Percentiles rank a stretch among this genome's conserved stretches.
Evolutionary conservation across 2,329 filamentous ascomycete genomes (phyloP).

Genomic region (Trichoderma sp.): DNA sequence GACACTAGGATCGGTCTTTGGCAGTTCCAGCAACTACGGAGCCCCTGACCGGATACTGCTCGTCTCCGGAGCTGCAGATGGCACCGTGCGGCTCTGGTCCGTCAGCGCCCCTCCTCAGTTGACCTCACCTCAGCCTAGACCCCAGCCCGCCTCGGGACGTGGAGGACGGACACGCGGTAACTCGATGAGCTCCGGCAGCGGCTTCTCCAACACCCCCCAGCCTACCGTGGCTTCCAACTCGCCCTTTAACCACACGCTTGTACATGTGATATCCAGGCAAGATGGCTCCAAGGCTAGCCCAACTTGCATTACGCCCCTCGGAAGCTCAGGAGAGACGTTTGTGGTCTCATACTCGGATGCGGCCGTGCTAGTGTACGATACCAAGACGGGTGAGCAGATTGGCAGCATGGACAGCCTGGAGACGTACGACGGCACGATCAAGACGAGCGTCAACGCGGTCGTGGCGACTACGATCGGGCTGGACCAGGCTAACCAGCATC

Average conservation of each 20-base stretch:
- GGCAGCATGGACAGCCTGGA: constrained; percentile 91
- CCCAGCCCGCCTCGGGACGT: constrained; percentile 57
- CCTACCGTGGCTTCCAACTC: constrained; percentile 82
- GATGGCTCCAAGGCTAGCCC: constrained; percentile 71
- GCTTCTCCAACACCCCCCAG: constrained; percentile 87
- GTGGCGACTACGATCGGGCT: constrained; percentile 84
- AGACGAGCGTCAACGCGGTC: constrained; percentile 84
- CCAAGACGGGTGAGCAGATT: constrained; percentile 85
- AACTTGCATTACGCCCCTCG: constrained; percentile 91
- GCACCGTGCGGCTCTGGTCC: constrained; percentile 90
- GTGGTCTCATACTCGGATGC: constrained; percentile 93
- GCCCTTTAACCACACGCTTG: constrained; percentile 82
- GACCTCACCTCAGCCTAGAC: constrained; percentile 74
- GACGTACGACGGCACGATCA: constrained; percentile 82
- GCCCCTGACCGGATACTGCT: constrained; percentile 83
- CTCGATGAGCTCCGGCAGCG: constrained; percentile 91
- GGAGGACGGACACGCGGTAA: constrained; percentile 82
- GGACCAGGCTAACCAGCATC: constrained; percentile 64
- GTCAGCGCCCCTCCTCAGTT: constrained; percentile 87
- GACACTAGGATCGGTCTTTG: constrained; percentile 78
- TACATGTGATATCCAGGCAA: constrained; percentile 79
- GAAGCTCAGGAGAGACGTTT: constrained; percentile 79
- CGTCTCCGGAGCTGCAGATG: constrained; percentile 90
- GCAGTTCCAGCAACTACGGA: constrained; percentile 72
- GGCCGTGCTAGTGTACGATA: constrained; percentile 88